Percentiles rank a stretch among this genome's conserved stretches.
Evolutionary conservation across 129 eudicot genomes (phyloP).

Genomic region (Pittosporum tobira): DNA sequence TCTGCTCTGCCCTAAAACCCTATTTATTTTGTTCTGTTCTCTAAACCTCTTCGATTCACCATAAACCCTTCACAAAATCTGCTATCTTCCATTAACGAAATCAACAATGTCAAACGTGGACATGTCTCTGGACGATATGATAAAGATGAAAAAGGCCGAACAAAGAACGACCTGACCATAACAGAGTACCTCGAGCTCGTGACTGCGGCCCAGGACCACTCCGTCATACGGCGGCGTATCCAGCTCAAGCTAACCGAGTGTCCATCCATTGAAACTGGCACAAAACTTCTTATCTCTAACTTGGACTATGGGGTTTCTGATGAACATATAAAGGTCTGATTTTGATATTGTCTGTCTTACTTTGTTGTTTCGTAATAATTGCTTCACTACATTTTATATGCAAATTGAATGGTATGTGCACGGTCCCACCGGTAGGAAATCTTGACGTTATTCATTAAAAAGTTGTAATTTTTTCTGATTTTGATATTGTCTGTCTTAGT

Average conservation of each 20-base stretch:
- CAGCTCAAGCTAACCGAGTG: slow-evolving; percentile 21
- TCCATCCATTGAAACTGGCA: slow-evolving; percentile 35
- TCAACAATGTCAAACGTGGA: slow-evolving; percentile 51
- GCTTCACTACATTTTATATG: too few species aligned
- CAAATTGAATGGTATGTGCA: not conserved
- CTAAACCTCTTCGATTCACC: too few species aligned
- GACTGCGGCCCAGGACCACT: slow-evolving; percentile 39
- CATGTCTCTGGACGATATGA: slow-evolving; percentile 46
- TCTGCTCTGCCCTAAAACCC: too few species aligned
- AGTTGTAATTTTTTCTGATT: not conserved
- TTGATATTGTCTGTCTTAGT: too few species aligned
- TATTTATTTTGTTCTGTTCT: too few species aligned
- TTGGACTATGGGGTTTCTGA: slow-evolving; percentile 47
- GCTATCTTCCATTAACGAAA: too few species aligned
- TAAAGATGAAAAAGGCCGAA: slow-evolving; percentile 36
- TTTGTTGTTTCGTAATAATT: too few species aligned
- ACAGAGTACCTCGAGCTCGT: slow-evolving; percentile 24
- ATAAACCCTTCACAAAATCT: too few species aligned
- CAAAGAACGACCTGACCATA: slow-evolving; percentile 17
- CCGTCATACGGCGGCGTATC: slow-evolving; percentile 26
- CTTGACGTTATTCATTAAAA: not conserved
- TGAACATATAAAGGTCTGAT: slow-evolving; percentile 42
- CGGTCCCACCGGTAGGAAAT: not conserved
- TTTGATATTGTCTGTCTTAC: not conserved
- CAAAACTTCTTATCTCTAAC: slow-evolving; percentile 37